phyloP scores from a whole-genome alignment of 2,329 filamentous ascomycete genomes.

The Rhynchosporium secalis region DNA sequence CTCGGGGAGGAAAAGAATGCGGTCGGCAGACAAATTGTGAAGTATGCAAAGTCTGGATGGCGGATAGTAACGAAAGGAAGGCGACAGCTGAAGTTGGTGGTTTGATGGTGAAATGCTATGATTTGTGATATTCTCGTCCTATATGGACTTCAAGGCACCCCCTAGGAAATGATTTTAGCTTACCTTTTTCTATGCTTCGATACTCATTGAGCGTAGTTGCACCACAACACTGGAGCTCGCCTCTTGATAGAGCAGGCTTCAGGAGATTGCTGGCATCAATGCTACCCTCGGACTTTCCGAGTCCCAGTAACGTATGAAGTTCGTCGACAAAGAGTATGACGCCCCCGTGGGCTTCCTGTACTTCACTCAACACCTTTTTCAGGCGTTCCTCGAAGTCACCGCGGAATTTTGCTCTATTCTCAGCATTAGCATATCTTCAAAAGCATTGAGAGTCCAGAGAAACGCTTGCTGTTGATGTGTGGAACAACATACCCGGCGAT shows the following conservation, averaged over 20 bases:
- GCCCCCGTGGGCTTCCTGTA: conserved; percentile 78
- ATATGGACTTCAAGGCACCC: background rate
- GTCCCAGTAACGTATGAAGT: conserved; percentile 83
- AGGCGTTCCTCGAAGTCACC: conserved; percentile 95
- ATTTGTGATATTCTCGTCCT: background rate
- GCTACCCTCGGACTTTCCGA: conserved; percentile 93
- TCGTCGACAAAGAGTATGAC: conserved; percentile 97
- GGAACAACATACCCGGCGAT: conserved; percentile 65
- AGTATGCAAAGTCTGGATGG: too few species aligned
- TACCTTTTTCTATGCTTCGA: conserved; percentile 79
- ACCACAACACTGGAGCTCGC: conserved; percentile 92
- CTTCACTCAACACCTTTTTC: conserved; percentile 88
- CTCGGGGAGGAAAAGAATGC: background rate
- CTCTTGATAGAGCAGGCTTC: conserved; percentile 89
- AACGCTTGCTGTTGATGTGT: too few species aligned
- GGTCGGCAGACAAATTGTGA: background rate
- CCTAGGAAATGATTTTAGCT: conserved; percentile 9
- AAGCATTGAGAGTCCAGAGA: too few species aligned
- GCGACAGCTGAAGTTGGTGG: background rate
- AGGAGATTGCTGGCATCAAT: conserved; percentile 95
- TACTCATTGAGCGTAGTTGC: conserved; percentile 94
- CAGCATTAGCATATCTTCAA: too few species aligned
- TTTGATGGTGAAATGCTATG: background rate
- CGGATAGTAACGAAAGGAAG: background rate
- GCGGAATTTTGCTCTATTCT: conserved; percentile 71